A percentile compares a stretch with the other conserved stretches of the same genome.
Evolutionary conservation across 192 early-diverging fungal genomes (phyloP).

Genomic region (Pecoramyces ruminantium): DNA sequence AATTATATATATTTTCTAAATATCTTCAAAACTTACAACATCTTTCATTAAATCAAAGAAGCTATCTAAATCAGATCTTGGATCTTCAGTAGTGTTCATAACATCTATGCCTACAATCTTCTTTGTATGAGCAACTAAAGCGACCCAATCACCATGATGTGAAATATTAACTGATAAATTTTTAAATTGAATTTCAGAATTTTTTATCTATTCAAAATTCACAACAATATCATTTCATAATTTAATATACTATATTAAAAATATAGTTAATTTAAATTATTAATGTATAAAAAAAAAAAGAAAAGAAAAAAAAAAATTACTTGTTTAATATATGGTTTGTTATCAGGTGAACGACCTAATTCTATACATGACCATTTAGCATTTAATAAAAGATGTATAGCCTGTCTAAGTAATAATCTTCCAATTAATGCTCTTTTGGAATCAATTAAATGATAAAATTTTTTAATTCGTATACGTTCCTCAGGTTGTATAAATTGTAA

Average conservation of each 20-base stretch:
- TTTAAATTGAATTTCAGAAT: neutral
- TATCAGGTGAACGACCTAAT: neutral
- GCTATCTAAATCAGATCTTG: neutral
- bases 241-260: too few species aligned
- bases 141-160: conserved; percentile 41
- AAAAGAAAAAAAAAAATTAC: too few species aligned
- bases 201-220: neutral
- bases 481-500: neutral
- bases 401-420: neutral
- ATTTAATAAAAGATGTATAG: neutral
- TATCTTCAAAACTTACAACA: neutral
- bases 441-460: neutral
- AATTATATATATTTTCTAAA: too few species aligned
- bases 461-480: neutral
- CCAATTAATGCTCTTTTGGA: neutral
- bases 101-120: conserved; percentile 25
- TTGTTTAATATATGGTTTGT: neutral
- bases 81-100: conserved; percentile 4
- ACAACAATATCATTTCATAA: too few species aligned
- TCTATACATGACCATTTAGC: neutral
- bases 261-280: too few species aligned
- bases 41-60: neutral
- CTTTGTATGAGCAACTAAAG: conserved; percentile 17
- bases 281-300: too few species aligned
- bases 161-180: conserved; percentile 21